These are phyloP conservation scores for Pseudoscleropodium purum DNA, from an alignment of 225 moss, liverwort and hornwort genomes.

Conservation along the genomic window DNA sequence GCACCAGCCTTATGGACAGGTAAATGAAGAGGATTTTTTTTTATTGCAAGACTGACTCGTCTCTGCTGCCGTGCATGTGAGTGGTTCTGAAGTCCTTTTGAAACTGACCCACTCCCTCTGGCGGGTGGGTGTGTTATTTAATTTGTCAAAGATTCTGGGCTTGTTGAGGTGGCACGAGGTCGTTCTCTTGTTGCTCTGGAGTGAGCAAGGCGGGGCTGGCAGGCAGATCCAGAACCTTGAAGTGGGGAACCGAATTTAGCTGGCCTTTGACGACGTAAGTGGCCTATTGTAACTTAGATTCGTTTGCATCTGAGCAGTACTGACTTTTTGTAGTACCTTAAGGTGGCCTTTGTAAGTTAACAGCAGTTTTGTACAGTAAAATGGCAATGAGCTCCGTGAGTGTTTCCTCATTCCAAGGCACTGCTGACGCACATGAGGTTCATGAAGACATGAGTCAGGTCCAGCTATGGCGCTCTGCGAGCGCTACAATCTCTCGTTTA, in stretches of 20 bases:
- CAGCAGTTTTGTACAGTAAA: not conserved
- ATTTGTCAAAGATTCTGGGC: conserved; percentile 10
- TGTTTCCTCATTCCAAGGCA: not conserved
- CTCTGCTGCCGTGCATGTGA: not conserved
- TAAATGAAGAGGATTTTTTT: not conserved
- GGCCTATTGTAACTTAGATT: conserved; percentile 1
- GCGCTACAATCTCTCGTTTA: conserved; percentile 3
- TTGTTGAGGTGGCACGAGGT: not conserved
- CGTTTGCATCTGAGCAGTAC: not conserved
- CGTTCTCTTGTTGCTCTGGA: conserved; percentile 5
- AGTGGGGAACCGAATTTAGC: conserved; percentile 4
- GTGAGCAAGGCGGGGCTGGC: not conserved
- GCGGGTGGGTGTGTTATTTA: not conserved
- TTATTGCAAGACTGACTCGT: not conserved
- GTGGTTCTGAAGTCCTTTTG: not conserved
- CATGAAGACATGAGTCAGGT: conserved; percentile 16
- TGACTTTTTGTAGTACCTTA: not conserved
- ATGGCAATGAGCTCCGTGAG: not conserved
- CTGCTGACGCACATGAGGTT: conserved; percentile 15
- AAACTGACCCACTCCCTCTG: not conserved
- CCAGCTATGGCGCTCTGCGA: conserved; percentile 6
- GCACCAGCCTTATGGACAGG: not conserved
- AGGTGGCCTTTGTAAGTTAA: not conserved
- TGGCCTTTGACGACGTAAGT: not conserved
- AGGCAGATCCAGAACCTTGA: conserved; percentile 4